Base-by-base conservation (phyloP, 1,284 basidiomycete species). In the Cryptococcus sp. region DNA sequence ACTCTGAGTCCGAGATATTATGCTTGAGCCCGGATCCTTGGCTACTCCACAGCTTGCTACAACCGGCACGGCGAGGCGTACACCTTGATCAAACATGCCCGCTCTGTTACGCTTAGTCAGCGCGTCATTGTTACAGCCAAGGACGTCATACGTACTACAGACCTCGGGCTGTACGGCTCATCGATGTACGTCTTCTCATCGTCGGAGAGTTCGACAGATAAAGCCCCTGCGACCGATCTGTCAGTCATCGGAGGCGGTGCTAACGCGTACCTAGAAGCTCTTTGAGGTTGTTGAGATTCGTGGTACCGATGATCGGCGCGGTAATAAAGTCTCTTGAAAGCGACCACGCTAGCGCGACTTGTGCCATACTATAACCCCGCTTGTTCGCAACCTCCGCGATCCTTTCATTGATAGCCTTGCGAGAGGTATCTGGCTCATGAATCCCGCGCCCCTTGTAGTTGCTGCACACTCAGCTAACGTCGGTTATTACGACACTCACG, bases 361-460 rank as follows among this genome's bases (percentile, higher is more conserved):
- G 84, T 1, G 84, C 83, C 85, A 87, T 87, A 60, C 77, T 80
- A 49, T 83, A 66, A 1, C 79, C 80, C 50, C 73, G 77, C 68
- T 84, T 83, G 63, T 81, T 82, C 8, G 85, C 83, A 25, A 86
- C 61, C 60, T 84, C 81, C 61, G 84, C 82, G 31, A 86, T 81
- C 15, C 81, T 81, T 47, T 65, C 64, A 59, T 74, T 75, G 66
- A 78, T 74, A 3, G 62, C 54, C 47, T 69, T 61, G 42, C 62
- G 58, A 10, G 68, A 53, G 27, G 67, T 66, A 47, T 64, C 54
- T 8, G 67, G 67, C 16, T 60, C 44, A 39, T 61, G 46, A 40
- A 54, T 39, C 7, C 65, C 65, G 22, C 67, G 48, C 3, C 40
- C 23, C 44, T 61, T 64, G 52, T 64, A 66, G 7, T 48, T 53